These are phyloP conservation scores for Lachancea fermentati DNA, from an alignment of 805 yeast genomes.

Conservation along the genomic window DNA sequence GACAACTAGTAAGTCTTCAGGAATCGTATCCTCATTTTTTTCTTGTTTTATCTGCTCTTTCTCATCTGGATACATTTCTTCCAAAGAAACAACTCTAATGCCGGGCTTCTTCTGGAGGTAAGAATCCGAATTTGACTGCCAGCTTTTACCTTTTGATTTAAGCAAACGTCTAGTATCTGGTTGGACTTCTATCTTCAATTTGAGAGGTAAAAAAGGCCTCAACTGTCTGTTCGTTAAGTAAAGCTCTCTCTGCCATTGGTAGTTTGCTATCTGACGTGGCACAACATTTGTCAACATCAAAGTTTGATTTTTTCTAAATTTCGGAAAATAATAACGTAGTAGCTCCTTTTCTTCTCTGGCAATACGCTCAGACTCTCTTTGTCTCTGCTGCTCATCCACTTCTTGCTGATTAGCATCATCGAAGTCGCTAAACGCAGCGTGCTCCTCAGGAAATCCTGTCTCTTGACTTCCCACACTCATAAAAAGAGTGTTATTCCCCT, in stretches of 20 bases:
- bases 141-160: conserved; percentile 22
- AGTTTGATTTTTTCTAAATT: conserved; percentile 43
- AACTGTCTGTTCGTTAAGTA: conserved; percentile 27
- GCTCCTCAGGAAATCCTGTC: conserved; percentile 9
- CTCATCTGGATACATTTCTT: conserved; percentile 17
- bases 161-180: conserved; percentile 47
- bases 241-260: conserved; percentile 38
- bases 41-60: conserved; percentile 13
- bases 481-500: conserved; percentile 28
- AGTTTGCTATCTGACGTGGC: conserved; percentile 43
- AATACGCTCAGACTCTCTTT: conserved; percentile 15
- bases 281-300: conserved; percentile 52
- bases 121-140: conserved; percentile 6
- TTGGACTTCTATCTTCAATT: conserved; percentile 47
- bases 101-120: conserved; percentile 15
- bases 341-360: conserved; percentile 32
- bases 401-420: conserved; percentile 15
- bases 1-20: conserved; percentile 56
- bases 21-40: conserved; percentile 26
- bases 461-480: conserved; percentile 16
- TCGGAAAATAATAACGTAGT: conserved; percentile 49
- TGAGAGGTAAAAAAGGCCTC: conserved; percentile 44
- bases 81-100: conserved; percentile 17
- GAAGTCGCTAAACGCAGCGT: conserved; percentile 9
- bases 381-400: conserved; percentile 11